Percentiles rank a stretch among this genome's conserved stretches.
Evolutionary conservation across 75 land plant genomes (phyloP).

Genomic region (Adiantum capillusveneris): DNA sequence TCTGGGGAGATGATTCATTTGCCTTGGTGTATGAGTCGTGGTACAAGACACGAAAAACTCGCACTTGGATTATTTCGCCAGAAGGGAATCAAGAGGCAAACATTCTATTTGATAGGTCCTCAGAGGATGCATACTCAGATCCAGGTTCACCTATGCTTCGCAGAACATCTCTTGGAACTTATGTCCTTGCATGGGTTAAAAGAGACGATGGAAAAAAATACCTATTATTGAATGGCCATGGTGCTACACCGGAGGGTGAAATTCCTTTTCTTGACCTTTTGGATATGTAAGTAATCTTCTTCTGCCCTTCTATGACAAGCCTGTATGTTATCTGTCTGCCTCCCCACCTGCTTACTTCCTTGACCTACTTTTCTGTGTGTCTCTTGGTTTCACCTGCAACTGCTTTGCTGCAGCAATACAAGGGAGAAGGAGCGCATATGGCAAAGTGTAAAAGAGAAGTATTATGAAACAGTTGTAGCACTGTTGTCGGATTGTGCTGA

Average conservation of each 20-base stretch:
- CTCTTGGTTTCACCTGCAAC: background rate
- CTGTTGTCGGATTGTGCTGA: slow-evolving; percentile 78
- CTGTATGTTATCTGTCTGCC: background rate
- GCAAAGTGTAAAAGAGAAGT: slow-evolving; percentile 85
- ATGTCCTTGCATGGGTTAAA: slow-evolving; percentile 77
- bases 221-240: slow-evolving; percentile 74
- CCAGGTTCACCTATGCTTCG: slow-evolving; percentile 95
- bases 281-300: slow-evolving; percentile 55
- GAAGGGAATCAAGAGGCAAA: slow-evolving; percentile 46
- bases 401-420: slow-evolving; percentile 51
- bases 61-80: slow-evolving; percentile 90
- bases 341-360: too few species aligned
- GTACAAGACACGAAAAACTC: slow-evolving; percentile 86
- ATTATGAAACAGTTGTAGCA: slow-evolving; percentile 71
- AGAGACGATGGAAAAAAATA: slow-evolving; percentile 56
- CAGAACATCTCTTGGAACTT: slow-evolving; percentile 74
- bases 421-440: slow-evolving; percentile 86
- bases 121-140: slow-evolving; percentile 94
- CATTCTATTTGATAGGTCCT: slow-evolving; percentile 86
- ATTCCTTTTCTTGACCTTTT: slow-evolving; percentile 90
- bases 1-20: slow-evolving; percentile 86
- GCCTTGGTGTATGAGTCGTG: slow-evolving; percentile 93
- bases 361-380: slow-evolving; percentile 6
- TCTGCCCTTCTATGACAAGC: background rate
- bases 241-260: slow-evolving; percentile 91